Conservation (phyloP, 78 protist species). For the Guillardia theta region DNA sequence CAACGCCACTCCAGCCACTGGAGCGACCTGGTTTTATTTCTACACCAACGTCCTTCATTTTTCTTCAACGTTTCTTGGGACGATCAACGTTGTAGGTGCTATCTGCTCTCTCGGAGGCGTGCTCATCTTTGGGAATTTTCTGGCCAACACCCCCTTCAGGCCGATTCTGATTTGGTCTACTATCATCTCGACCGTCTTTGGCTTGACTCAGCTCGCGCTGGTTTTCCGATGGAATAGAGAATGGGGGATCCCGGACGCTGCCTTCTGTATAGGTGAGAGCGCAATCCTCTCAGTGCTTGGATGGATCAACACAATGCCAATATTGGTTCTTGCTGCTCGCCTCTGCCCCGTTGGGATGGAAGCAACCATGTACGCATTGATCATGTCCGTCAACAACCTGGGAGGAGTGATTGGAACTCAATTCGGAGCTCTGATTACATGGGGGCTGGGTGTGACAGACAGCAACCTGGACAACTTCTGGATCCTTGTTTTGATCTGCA, state of each 20-base stretch:
- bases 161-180: conserved; percentile 6
- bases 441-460: not conserved
- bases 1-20: not conserved
- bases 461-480: not conserved
- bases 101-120: not conserved
- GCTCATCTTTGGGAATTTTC: not conserved
- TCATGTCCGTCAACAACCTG: conserved; percentile 31
- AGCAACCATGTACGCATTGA: conserved; percentile 18
- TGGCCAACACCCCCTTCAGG: conserved; percentile 1
- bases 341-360: conserved; percentile 34
- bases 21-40: conserved; percentile 16
- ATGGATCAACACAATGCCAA: conserved; percentile 29
- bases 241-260: not conserved
- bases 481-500: not conserved
- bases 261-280: not conserved
- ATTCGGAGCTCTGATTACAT: not conserved
- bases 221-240: conserved; percentile 1
- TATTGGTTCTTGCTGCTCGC: not conserved
- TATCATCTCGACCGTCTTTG: conserved; percentile 8
- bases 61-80: not conserved
- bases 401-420: not conserved
- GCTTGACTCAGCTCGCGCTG: conserved; percentile 1
- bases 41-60: not conserved
- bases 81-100: conserved; percentile 21
- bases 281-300: not conserved